phyloP scores from a whole-genome alignment of 768 basidiomycete species.

The Naganishia kalamii region DNA sequence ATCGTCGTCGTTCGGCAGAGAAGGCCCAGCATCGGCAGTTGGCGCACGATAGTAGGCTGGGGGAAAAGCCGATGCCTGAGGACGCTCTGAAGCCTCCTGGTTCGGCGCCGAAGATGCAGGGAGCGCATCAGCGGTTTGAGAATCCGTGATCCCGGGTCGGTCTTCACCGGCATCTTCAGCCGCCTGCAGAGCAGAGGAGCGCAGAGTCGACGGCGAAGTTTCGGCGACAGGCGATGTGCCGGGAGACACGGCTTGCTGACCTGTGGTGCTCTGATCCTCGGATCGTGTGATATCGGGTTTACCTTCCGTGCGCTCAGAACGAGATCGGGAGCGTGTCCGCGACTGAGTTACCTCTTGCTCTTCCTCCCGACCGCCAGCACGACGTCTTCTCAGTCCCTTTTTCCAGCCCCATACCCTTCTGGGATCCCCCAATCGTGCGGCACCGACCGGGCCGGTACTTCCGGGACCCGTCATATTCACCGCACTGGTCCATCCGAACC shows the following conservation, averaged over 20 bases:
- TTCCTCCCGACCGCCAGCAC: constrained; percentile 1
- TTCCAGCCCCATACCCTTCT: constrained; percentile 16
- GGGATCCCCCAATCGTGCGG: constrained; percentile 6
- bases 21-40: background rate
- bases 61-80: background rate
- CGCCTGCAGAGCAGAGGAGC: too few species aligned
- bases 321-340: too few species aligned
- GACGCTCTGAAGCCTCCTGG: background rate
- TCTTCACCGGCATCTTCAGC: too few species aligned
- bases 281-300: too few species aligned
- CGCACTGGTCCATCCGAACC: constrained; percentile 14
- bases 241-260: too few species aligned
- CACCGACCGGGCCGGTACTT: background rate
- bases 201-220: too few species aligned
- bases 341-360: too few species aligned
- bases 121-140: background rate
- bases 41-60: constrained; percentile 18
- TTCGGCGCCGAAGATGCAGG: background rate
- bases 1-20: background rate
- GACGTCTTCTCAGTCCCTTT: constrained; percentile 12
- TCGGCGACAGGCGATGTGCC: background rate
- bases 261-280: too few species aligned
- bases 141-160: background rate
- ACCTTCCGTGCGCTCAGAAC: background rate
- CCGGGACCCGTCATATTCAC: background rate